A percentile compares a stretch with the other conserved stretches of the same genome.
phyloP scores from a whole-genome alignment of 2,329 filamentous ascomycete genomes.

The Neofusicoccum sp. region DNA sequence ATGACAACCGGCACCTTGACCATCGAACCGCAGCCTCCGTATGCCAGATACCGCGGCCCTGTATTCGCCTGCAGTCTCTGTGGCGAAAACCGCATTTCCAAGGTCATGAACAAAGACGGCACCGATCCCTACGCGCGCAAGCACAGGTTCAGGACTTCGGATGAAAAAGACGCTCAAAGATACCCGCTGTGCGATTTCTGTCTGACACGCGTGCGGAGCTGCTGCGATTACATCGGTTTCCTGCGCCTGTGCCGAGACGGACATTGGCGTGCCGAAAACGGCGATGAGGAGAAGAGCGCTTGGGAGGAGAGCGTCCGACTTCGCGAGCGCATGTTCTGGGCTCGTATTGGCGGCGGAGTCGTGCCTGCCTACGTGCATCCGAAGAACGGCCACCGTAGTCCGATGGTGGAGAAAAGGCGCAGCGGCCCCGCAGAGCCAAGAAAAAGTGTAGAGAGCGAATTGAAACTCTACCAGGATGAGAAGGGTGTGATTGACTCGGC shows the following conservation, averaged over 20 bases:
- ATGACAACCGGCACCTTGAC: conserved; percentile 84
- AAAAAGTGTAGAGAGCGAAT: conserved; percentile 28
- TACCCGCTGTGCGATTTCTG: conserved; percentile 93
- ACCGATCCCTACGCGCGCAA: conserved; percentile 69
- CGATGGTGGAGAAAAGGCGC: conserved; percentile 25
- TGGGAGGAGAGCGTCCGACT: conserved; percentile 95
- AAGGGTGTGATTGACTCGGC: background rate
- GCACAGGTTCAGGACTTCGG: conserved; percentile 86
- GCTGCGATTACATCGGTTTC: conserved; percentile 92
- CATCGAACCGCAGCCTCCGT: conserved; percentile 71
- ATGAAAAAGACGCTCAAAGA: conserved; percentile 81
- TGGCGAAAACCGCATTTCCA: conserved; percentile 68
- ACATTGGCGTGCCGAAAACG: conserved; percentile 81
- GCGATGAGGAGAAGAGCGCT: conserved; percentile 80
- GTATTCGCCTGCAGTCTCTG: conserved; percentile 81
- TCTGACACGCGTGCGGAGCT: conserved; percentile 77
- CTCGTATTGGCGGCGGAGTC: conserved; percentile 87
- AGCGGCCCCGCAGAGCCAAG: conserved; percentile 29
- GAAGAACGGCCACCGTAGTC: conserved; percentile 37
- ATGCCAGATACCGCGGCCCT: conserved; percentile 56
- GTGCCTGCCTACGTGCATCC: conserved; percentile 59
- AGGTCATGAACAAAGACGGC: conserved; percentile 11
- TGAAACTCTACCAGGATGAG: conserved; percentile 11
- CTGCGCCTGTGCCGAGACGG: conserved; percentile 89
- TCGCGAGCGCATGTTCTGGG: conserved; percentile 97